Evolutionary conservation across 345 rosid genomes (phyloP).

Genomic region (Rhodomyrtus tomentosa): DNA sequence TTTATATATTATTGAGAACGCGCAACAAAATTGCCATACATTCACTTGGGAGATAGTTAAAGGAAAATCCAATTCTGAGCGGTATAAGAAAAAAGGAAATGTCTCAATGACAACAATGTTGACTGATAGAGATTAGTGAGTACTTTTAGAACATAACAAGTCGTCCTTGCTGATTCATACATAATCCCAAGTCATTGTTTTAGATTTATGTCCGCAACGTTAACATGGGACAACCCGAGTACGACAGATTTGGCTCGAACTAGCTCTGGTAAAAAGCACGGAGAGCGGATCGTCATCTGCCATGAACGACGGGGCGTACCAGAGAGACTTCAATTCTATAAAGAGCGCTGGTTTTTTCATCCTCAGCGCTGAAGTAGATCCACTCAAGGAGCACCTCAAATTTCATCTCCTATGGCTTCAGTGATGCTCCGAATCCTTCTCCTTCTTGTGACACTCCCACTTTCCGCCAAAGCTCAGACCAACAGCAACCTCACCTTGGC

Average conservation of each 20-base stretch:
- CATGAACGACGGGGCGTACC: no score
- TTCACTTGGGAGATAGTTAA: no score
- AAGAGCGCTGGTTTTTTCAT: not conserved
- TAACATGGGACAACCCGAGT: no score
- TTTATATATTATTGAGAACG: no score
- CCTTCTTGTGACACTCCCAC: slow-evolving; percentile 3
- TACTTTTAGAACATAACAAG: no score
- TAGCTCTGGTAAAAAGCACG: no score
- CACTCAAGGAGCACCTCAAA: not conserved
- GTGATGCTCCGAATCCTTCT: not conserved
- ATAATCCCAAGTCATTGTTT: no score
- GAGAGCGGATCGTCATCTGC: no score
- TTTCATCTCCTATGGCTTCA: not conserved
- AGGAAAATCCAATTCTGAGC: no score
- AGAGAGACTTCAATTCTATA: not conserved
- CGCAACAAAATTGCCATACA: no score
- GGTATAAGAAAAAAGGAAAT: not conserved
- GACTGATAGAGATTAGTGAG: not conserved
- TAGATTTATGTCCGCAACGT: no score
- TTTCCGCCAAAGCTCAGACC: slow-evolving; percentile 7
- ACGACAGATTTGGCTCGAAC: no score
- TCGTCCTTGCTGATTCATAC: not conserved
- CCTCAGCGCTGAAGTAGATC: not conserved
- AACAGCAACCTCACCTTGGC: slow-evolving; percentile 7
- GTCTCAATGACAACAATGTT: not conserved